phyloP scores from a whole-genome alignment of 352 stramenopile species.

The Saprolegnia parasitica region DNA sequence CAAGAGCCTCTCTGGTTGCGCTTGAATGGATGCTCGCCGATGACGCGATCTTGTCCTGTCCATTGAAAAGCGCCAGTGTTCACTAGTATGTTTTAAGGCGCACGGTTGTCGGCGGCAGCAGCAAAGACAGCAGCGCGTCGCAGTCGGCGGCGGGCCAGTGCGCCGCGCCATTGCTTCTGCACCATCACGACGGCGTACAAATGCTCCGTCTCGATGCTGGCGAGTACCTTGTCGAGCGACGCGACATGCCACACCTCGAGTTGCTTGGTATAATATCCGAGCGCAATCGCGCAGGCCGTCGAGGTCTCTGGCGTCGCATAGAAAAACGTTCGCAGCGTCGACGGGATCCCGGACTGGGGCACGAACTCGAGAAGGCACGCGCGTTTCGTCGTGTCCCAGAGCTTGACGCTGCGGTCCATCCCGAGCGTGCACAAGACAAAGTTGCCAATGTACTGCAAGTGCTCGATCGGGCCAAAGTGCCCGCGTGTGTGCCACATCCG shows the following conservation, averaged over 20 bases:
- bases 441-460: conserved; percentile 12
- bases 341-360: neutral
- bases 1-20: too few species aligned
- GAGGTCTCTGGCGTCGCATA: neutral
- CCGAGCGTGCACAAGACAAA: conserved; percentile 14
- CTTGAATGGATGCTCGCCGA: too few species aligned
- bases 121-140: neutral
- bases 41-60: too few species aligned
- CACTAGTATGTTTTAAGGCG: too few species aligned
- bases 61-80: too few species aligned
- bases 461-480: conserved; percentile 21
- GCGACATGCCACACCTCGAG: conserved; percentile 18
- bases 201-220: conserved; percentile 12
- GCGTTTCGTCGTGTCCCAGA: conserved; percentile 22
- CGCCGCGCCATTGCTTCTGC: conserved; percentile 26
- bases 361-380: conserved; percentile 10
- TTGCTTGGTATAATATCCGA: conserved; percentile 14
- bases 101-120: neutral
- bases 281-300: conserved; percentile 3
- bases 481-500: neutral
- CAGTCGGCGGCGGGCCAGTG: neutral
- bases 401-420: conserved; percentile 17
- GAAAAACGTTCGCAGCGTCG: neutral
- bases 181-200: conserved; percentile 18
- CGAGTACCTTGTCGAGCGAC: conserved; percentile 7